Conservation (phyloP, 2,329 filamentous ascomycete genomes). For the Trichothecium roseum region DNA sequence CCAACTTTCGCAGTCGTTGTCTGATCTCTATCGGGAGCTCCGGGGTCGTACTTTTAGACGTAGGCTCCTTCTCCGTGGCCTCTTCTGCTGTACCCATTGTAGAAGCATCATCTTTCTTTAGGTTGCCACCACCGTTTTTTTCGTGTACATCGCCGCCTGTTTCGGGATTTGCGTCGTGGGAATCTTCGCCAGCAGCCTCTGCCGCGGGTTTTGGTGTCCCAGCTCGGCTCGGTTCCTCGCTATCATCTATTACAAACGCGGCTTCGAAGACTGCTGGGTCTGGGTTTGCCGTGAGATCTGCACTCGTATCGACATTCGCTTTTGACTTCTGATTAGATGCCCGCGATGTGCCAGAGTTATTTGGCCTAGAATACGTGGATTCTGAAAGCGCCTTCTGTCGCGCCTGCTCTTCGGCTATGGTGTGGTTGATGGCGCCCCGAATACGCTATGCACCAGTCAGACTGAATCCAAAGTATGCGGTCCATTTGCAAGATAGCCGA, state of each 20-base stretch:
- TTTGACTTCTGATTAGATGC: conserved; percentile 20
- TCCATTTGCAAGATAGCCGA: background rate
- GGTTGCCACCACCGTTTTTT: background rate
- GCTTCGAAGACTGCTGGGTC: conserved; percentile 84
- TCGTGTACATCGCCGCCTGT: conserved; percentile 13
- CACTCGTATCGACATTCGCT: conserved; percentile 23
- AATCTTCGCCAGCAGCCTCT: conserved; percentile 14
- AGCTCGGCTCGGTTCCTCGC: conserved; percentile 55
- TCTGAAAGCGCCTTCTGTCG: conserved; percentile 49
- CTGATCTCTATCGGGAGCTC: conserved; percentile 68
- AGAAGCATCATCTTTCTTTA: conserved; percentile 8
- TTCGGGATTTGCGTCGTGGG: conserved; percentile 5
- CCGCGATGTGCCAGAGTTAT: conserved; percentile 27
- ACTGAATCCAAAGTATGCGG: background rate
- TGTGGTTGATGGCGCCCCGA: conserved; percentile 74
- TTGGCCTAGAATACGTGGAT: background rate
- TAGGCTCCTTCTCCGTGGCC: conserved; percentile 3
- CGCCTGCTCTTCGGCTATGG: conserved; percentile 85
- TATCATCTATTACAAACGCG: conserved; percentile 79
- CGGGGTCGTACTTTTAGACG: conserved; percentile 9
- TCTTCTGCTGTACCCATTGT: conserved; percentile 2
- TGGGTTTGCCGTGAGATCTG: conserved; percentile 40
- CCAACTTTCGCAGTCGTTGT: conserved; percentile 70
- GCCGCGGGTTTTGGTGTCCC: conserved; percentile 42
- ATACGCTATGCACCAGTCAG: conserved; percentile 48